Evolutionary conservation across 345 rosid genomes (phyloP), one percentile per base, ranked within the genome.

Genomic region (Salix arbutifolia): DNA sequence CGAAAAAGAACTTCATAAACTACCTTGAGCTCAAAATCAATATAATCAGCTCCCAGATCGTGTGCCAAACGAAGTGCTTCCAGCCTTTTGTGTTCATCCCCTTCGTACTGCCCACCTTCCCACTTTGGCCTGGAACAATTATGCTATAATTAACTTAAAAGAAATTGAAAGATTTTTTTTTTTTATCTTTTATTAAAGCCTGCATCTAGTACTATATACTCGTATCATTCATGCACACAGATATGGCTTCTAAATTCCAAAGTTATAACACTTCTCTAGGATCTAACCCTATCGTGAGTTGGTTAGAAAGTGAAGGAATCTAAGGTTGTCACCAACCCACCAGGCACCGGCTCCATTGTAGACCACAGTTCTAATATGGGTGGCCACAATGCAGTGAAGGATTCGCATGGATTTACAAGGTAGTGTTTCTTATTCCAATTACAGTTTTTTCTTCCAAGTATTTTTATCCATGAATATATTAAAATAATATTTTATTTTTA

Each of bases 11-110:
- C 16, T 66, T 35, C 62, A 58, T 74, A 61, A 58, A 21, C 73
- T 84, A 88, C 92, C 94, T 86, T 77, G 76, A 87, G 77, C 76
- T 90, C 94, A 25, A 84, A 30, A 61, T 90, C 90, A 62, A 87
- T 25, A 76, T 87, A 88, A 83, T 89, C 89, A 71, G 94, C 91
- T 31, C 91, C 91, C 19, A 88, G 17, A 52, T 84, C 77, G 80
- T 74, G 70, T 64, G 91, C 91, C 37, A 87, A 72, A 65, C 10
- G 60, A 69, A 88, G 89, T 37, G 81, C 75, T 69, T 85, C 84
- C 73, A 85, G 14, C 65, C 90, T 74, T 35, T 58, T 79, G 11
- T 74, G 56, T 69, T 88, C 88, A 50, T 88, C 87, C 5, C 87
- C 90, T 77, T 88, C 90, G 70, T 79, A 86, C 28, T 73, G 85